Conservation (phyloP, 371 early-diverging fungal species). For the Zancudomyces culisetae region DNA sequence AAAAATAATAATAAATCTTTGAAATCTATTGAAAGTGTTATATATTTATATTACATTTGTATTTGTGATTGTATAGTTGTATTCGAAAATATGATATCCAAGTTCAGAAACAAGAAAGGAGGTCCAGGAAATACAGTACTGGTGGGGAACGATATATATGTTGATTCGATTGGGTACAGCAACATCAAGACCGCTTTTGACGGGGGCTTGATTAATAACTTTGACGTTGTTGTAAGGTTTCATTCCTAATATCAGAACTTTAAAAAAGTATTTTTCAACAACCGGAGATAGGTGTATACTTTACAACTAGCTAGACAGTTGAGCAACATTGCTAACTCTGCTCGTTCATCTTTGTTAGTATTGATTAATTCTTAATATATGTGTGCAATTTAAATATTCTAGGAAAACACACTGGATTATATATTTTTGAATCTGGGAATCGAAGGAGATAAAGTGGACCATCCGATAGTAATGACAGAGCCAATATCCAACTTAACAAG, state of each 20-base stretch:
- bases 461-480: constrained; percentile 75
- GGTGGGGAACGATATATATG: constrained; percentile 57
- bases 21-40: background rate
- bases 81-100: constrained; percentile 63
- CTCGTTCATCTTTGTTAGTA: constrained; percentile 63
- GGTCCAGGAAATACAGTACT: constrained; percentile 29
- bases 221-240: constrained; percentile 36
- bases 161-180: constrained; percentile 44
- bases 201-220: constrained; percentile 19
- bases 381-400: background rate
- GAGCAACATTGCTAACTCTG: too few species aligned
- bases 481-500: constrained; percentile 51
- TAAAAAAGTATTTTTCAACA: too few species aligned
- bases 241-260: too few species aligned
- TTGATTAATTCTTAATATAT: constrained; percentile 24
- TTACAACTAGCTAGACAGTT: too few species aligned
- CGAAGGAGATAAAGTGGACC: constrained; percentile 35
- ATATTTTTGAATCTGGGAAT: constrained; percentile 62
- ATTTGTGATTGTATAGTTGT: constrained; percentile 19
- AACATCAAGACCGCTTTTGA: constrained; percentile 62
- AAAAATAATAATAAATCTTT: too few species aligned
- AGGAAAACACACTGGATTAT: constrained; percentile 56
- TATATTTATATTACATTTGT: background rate
- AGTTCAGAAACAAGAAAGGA: constrained; percentile 53
- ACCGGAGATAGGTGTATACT: too few species aligned